Evolutionary conservation across 352 stramenopile species (phyloP).

Genomic region (Pythium oligandrum): DNA sequence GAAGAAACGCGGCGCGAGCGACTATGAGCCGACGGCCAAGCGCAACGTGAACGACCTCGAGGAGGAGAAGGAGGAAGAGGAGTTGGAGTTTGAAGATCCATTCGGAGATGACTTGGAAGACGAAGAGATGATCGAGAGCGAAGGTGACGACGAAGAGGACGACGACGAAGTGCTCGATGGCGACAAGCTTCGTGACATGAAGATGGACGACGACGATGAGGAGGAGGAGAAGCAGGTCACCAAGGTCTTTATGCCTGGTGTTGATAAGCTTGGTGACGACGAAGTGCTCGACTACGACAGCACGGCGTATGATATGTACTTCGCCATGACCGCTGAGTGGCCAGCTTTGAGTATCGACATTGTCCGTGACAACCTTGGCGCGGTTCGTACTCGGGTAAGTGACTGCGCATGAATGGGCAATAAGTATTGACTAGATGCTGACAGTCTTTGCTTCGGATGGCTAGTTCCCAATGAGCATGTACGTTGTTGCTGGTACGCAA

Average conservation of each 20-base stretch:
- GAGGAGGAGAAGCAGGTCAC: constrained; percentile 50
- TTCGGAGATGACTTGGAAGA: constrained; percentile 89
- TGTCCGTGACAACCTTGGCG: constrained; percentile 93
- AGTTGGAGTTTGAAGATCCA: constrained; percentile 86
- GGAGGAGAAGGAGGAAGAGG: constrained; percentile 42
- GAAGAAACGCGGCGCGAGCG: constrained; percentile 64
- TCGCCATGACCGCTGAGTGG: constrained; percentile 97
- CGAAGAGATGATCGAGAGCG: constrained; percentile 86
- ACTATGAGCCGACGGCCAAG: constrained; percentile 44
- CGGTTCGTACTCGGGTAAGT: constrained; percentile 69
- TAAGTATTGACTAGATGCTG: neutral
- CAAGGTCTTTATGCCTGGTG: constrained; percentile 93
- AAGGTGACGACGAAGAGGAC: constrained; percentile 59
- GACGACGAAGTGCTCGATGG: constrained; percentile 57
- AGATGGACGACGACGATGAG: constrained; percentile 62
- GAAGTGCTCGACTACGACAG: constrained; percentile 98
- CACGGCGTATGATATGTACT: constrained; percentile 99
- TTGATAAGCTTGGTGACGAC: constrained; percentile 88
- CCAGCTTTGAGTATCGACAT: constrained; percentile 97
- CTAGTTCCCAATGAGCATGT: constrained; percentile 95
- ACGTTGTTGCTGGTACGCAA: constrained; percentile 95
- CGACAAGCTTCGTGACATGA: constrained; percentile 33
- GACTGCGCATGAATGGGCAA: neutral
- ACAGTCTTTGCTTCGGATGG: neutral
- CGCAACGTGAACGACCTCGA: constrained; percentile 36